These are phyloP conservation scores for Diaporthe humulicola DNA, from an alignment of 2,329 filamentous ascomycete species.

Conservation along the genomic window DNA sequence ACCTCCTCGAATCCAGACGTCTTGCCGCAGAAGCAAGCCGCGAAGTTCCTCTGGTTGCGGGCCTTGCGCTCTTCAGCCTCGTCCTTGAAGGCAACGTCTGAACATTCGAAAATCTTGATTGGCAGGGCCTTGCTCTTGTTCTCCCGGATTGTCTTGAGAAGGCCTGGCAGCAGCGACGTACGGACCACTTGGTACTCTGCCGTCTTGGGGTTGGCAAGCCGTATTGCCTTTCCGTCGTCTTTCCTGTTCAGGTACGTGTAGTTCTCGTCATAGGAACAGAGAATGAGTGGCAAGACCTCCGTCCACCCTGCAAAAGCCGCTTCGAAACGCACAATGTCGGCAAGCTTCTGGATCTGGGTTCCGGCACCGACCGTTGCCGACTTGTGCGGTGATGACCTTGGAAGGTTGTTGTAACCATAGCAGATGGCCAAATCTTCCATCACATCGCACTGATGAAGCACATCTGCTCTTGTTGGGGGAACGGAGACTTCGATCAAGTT, in stretches of 20 bases:
- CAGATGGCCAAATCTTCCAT: slow-evolving; percentile 99
- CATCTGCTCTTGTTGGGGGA: slow-evolving; percentile 91
- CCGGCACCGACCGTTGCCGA: slow-evolving; percentile 89
- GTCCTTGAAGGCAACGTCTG: slow-evolving; percentile 94
- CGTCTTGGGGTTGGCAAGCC: slow-evolving; percentile 92
- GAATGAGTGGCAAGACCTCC: slow-evolving; percentile 94
- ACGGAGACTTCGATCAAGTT: slow-evolving; percentile 85
- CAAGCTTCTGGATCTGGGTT: slow-evolving; percentile 92
- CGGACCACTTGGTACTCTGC: slow-evolving; percentile 94
- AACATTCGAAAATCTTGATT: slow-evolving; percentile 92
- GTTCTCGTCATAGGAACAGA: slow-evolving; percentile 98
- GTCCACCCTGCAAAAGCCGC: slow-evolving; percentile 95
- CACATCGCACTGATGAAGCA: slow-evolving; percentile 96
- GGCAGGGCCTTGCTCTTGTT: slow-evolving; percentile 91
- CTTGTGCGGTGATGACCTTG: slow-evolving; percentile 87
- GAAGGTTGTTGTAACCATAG: slow-evolving; percentile 97
- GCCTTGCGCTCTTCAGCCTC: slow-evolving; percentile 83
- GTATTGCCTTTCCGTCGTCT: slow-evolving; percentile 87
- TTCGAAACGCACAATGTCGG: slow-evolving; percentile 90
- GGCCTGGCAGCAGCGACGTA: slow-evolving; percentile 77
- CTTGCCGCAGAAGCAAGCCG: slow-evolving; percentile 96
- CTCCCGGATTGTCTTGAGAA: slow-evolving; percentile 93
- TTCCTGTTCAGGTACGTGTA: slow-evolving; percentile 93
- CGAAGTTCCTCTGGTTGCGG: slow-evolving; percentile 94
- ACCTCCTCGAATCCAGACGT: slow-evolving; percentile 95